Base-by-base conservation (phyloP, 2,329 filamentous ascomycete species). In the Aspergillus flavus region DNA sequence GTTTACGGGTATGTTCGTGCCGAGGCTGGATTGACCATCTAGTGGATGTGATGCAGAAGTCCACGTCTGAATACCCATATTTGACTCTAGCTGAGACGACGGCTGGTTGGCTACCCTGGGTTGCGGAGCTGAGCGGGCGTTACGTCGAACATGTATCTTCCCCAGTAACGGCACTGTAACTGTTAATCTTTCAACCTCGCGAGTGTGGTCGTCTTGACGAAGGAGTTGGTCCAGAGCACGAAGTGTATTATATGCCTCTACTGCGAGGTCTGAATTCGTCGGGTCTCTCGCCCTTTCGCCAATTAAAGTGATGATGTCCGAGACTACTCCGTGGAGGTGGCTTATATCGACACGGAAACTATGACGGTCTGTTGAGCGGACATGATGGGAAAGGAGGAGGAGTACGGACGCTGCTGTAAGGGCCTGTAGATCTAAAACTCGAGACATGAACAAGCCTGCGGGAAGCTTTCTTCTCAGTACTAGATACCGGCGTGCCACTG, bases 111-210 rank as follows among this genome's bases (percentile, higher is more conserved):
- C 9, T 16, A 4, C 23, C 16, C 28, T 12, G 30, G 45, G 4
- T 19, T 11, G n/a, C n/a, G 43, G 46, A 21, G 7, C 10, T 26
- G 28, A 34, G 21, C 52, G 54, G 3, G 50, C 3, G 14, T 69
- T 69, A 5, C 67, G 66, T n/a, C 66, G 61, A 48, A 69, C 58
- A 28, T 68, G 66, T 2, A 69, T 56, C 26, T 65, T 69, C 26
- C 67, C 67, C 2, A 69, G 56, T 1, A 69, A 61, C 6, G 67
- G 67, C 4, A 69, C 67, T n/a, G 64, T 62, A 21, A 68, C 23
- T 2, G 66, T 64, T 41, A 69, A 14, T 34, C 62, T 59, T 48
- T 61, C 57, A 6, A 46, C 48, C 9, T 41, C 39, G 6, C 30
- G 26, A 11, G 32, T 21, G 19, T 12, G 10, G 16, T 62, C 55